Base-by-base conservation (phyloP, 2,329 filamentous ascomycete species). In the Dichotomopilus funicola region DNA sequence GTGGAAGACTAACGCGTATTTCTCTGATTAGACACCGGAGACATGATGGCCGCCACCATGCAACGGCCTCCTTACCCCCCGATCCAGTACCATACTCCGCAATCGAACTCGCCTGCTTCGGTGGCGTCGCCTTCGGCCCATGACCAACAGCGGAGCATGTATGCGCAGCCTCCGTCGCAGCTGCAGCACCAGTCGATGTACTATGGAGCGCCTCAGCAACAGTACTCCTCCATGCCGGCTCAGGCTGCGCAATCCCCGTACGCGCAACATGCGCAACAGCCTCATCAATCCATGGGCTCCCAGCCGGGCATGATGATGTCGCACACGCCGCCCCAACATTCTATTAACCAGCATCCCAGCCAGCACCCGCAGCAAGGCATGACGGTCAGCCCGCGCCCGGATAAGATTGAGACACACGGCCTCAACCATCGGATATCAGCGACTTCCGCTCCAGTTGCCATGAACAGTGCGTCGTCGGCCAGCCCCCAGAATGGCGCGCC, bases 31-130 rank as follows among this genome's bases (percentile, higher is more conserved):
- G 81, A 83, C 67, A 81, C 78, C 58, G 77, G 78, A 73, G 81
- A 84, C 62, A 85, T 85, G 77, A 86, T 82, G 79, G 86, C 85
- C 73, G 78, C 81, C 65, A 75, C 75, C 60, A 80, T 84, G 88
- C 87, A 89, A 72, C 83, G 86, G 71, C 83, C 85, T 71, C 83
- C 85, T 47, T 96, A 95, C 70, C 91, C 91, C 64, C 89, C 90
- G 58, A 95, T 96, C 69, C 80, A 79, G 36, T 96, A 96, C 70
- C 89, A 96, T 72, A 95, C 91, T 13, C 91, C 91, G 54, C 91
- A 96, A 75, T 95, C 91, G 55, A 95, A 92, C 72, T 96, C 92
- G 54, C 92, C 92, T 49, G 89, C 90, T 41, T 95, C 91, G 50
- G 91, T 96, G 65, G 88, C 91, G 61, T 96, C 92, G 37, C 87